phyloP scores from a whole-genome alignment of 169 alveolate genomes.

The Plasmodium berghei region DNA sequence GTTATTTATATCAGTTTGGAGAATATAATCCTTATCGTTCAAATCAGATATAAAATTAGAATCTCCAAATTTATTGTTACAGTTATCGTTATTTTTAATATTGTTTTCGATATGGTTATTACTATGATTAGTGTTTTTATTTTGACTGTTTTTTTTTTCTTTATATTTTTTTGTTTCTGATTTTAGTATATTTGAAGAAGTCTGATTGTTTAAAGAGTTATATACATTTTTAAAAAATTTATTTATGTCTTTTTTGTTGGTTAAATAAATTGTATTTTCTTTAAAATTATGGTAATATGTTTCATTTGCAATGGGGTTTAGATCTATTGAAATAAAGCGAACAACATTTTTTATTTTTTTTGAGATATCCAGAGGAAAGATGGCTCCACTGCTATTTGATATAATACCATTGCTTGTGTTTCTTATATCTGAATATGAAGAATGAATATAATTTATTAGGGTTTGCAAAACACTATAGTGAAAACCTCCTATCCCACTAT shows the following conservation, averaged over 20 bases:
- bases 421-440: neutral
- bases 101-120: too few relatives aligned
- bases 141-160: neutral
- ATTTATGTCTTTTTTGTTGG: slow-evolving; percentile 28
- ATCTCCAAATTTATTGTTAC: too few relatives aligned
- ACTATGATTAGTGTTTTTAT: neutral
- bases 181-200: neutral
- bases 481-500: slow-evolving; percentile 74
- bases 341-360: slow-evolving; percentile 4
- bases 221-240: slow-evolving; percentile 16
- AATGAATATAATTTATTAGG: slow-evolving; percentile 29
- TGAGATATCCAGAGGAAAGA: neutral
- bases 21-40: slow-evolving; percentile 21
- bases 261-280: slow-evolving; percentile 32
- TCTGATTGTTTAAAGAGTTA: neutral
- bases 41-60: too few relatives aligned
- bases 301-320: slow-evolving; percentile 51
- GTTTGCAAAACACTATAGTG: slow-evolving; percentile 63
- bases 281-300: slow-evolving; percentile 53
- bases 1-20: slow-evolving; percentile 75
- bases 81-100: too few relatives aligned
- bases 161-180: neutral
- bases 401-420: neutral
- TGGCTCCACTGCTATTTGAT: neutral
- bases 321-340: slow-evolving; percentile 53